Evolutionary conservation across 805 yeast species (phyloP).

Genomic region (Candida krabiensis): DNA sequence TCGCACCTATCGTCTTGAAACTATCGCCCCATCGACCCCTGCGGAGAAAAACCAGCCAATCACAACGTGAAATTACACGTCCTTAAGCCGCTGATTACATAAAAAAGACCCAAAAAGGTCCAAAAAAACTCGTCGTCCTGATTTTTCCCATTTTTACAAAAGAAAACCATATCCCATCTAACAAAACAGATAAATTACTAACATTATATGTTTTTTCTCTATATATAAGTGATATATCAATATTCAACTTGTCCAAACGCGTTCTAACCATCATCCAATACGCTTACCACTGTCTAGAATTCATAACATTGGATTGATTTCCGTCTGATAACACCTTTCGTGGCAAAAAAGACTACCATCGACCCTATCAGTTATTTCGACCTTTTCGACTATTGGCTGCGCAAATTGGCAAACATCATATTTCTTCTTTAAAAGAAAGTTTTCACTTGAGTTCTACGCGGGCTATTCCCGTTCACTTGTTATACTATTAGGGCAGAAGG

Average conservation of each 20-base stretch:
- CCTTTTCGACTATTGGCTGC: not conserved
- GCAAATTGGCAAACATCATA: too few species aligned
- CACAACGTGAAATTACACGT: not conserved
- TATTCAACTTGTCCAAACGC: too few species aligned
- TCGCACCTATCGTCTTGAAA: constrained; percentile 7
- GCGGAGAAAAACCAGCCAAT: constrained; percentile 7
- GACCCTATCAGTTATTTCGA: not conserved
- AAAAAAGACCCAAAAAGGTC: constrained; percentile 6
- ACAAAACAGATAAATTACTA: constrained; percentile 13
- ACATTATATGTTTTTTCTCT: constrained; percentile 8
- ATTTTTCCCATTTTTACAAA: constrained; percentile 22
- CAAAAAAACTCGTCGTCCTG: constrained; percentile 15
- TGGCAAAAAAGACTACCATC: too few species aligned
- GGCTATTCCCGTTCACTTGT: too few species aligned
- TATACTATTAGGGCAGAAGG: too few species aligned
- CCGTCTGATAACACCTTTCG: too few species aligned
- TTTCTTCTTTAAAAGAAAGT: too few species aligned
- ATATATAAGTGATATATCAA: too few species aligned
- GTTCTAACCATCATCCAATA: not conserved
- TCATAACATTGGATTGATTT: too few species aligned
- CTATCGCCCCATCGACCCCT: constrained; percentile 6
- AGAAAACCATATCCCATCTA: constrained; percentile 14
- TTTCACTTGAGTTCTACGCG: too few species aligned
- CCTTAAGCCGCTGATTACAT: not conserved
- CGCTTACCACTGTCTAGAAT: too few species aligned